Conservation (phyloP, 1,284 basidiomycete genomes). For the Ganoderma meredithae region DNA sequence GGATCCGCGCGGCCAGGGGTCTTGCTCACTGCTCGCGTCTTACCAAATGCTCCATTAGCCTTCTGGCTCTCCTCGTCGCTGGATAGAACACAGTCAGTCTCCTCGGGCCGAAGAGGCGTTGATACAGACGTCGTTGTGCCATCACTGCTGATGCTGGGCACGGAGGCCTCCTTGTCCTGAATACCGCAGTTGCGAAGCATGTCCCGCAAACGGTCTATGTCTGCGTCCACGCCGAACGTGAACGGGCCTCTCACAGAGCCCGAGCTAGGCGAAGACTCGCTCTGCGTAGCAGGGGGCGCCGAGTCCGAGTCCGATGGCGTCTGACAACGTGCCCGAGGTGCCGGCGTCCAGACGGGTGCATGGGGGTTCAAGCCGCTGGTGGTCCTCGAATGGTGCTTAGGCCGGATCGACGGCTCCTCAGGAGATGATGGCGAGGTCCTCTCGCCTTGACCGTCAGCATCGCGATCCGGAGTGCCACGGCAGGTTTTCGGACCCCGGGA, state of each 20-base stretch:
- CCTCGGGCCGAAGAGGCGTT: not conserved
- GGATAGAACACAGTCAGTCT: not conserved
- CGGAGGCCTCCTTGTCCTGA: constrained; percentile 5
- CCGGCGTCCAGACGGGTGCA: constrained; percentile 18
- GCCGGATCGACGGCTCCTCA: not conserved
- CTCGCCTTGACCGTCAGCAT: not conserved
- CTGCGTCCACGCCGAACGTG: constrained; percentile 6
- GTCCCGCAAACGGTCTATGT: constrained; percentile 18
- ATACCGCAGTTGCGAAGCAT: constrained; percentile 25
- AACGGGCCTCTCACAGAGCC: not conserved
- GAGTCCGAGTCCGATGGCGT: constrained; percentile 4
- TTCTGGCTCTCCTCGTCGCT: not conserved
- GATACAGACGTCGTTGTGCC: not conserved
- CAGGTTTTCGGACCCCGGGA: constrained; percentile 6
- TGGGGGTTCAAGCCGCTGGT: constrained; percentile 19
- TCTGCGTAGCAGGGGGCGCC: not conserved
- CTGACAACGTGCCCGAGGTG: not conserved
- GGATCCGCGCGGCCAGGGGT: not conserved
- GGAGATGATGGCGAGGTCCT: not conserved
- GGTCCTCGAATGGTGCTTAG: not conserved
- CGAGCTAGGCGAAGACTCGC: not conserved
- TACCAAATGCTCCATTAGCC: not conserved
- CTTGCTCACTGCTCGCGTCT: not conserved
- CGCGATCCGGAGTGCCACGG: not conserved
- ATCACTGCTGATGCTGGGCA: not conserved